Base-by-base conservation (phyloP, 768 basidiomycete genomes). In the Boletus tomentosulus region DNA sequence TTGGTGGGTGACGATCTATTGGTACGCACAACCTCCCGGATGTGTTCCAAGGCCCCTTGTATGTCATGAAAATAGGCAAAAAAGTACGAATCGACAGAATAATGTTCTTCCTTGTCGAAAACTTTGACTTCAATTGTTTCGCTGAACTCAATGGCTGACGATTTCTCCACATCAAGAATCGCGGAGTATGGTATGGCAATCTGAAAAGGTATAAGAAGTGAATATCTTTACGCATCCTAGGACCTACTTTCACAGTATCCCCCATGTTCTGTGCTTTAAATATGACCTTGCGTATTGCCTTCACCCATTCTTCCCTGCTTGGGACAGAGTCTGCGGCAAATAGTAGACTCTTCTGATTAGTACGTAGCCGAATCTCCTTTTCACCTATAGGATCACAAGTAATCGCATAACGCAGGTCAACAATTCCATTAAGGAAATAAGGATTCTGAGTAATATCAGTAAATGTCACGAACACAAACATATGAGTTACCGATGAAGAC, bases 201-300 rank as follows among this genome's bases (percentile, higher is more conserved):
- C 91, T 85, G 57, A 19, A 43, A 25, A 46, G 43, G 45, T 31
- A 30, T 57, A 44, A 66, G 56, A 48, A 38, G 28, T 34, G 28
- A 48, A 41, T 13, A 41, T 30, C 11, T 12, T 16, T n/a, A 4
- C 27, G 7, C 41, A 4, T 30, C 48, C 28, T 45, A 6, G 48
- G 25, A 61, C 70, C 27, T 58, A 89, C 91, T 80, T 98, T 98
- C 60, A 98, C 93, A 62, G 84, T 89, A 63, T 98, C 93, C 3
- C 97, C 96, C 79, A 87, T 87, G 69, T 98, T 97, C 74, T 98
- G 95, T 15, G 89, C 87, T 67, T 93, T 92, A 76, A 98, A 95
- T 51, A 98, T 93, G 51, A 94, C 87, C 70, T 89, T 96, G 54
- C 87, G 83, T 56, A 99, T 86, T 9, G 92, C 86, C 69, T 97